Base-by-base conservation (phyloP, 768 basidiomycete genomes). In the Boletus patriciae region DNA sequence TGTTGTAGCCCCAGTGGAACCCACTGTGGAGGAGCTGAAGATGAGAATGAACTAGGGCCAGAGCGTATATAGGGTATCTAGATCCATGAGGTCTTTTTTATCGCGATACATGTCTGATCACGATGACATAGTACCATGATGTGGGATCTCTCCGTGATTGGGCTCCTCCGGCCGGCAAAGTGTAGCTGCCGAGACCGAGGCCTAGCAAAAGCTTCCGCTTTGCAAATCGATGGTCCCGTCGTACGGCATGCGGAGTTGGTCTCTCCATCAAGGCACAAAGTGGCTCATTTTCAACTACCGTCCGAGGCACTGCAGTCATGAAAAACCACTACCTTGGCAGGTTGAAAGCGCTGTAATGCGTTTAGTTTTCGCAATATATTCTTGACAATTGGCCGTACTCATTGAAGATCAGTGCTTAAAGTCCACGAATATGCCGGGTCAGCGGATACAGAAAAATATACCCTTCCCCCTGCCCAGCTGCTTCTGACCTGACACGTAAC, bases 1-100 rank as follows among this genome's bases (percentile, higher is more conserved):
- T 25, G 53, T 56, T 31, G 58, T 69, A 12, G 67, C 68, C 7
- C 68, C 74, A 9, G 34, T 69, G n/a, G 68, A 71, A 38, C 52
- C 61, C 9, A 64, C 63, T 19, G 66, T 60, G 16, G 64, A 65
- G 58, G 68, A 70, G 51, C 21, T 66, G 29, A 62, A 67, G 61
- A 60, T 54, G 57, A 50, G 50, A 4, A 18, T 33, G 57, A 60
- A 57, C 16, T 61, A 59, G 61, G 23, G 55, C 4, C 15, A 19
- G 50, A 48, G 34, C 3, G 11, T 47, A 48, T 55, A 38, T 41
- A 36, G 48, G 21, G 25, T 58, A 55, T 42, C 40, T 60, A 51
- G 52, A 58, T 64, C 31, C 52, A 51, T 29, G 45, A 16, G 46
- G 25, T 21, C 36, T 41, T 51, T 58, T 8, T 19, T 25, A 23